These are phyloP conservation scores for Clitopilus passeckerianus DNA, from an alignment of 768 basidiomycete species.

Conservation along the genomic window DNA sequence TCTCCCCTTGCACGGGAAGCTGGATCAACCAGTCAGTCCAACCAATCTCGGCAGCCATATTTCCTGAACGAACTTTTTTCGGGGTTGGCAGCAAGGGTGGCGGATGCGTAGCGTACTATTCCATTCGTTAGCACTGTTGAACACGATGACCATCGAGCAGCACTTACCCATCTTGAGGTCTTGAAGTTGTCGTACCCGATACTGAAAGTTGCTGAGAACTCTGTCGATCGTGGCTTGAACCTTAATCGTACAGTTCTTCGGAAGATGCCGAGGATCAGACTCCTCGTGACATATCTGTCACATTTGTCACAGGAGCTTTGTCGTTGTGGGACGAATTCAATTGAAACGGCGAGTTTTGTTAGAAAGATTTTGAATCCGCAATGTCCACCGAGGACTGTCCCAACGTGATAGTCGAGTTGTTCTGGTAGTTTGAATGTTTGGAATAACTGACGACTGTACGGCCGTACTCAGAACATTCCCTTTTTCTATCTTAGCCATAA, in stretches of 20 bases:
- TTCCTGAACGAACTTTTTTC: constrained; percentile 75
- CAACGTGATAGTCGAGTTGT: background rate
- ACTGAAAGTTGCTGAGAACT: constrained; percentile 17
- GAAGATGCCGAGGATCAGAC: constrained; percentile 9
- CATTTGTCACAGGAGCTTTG: background rate
- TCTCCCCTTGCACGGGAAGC: constrained; percentile 92
- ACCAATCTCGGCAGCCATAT: background rate
- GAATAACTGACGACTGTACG: no score
- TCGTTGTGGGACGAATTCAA: no score
- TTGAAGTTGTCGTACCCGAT: constrained; percentile 45
- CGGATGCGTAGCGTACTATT: constrained; percentile 91
- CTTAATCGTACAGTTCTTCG: constrained; percentile 34
- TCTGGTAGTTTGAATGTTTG: no score
- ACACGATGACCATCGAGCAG: constrained; percentile 13
- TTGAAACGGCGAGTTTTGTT: no score
- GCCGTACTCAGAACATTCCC: no score
- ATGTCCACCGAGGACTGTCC: background rate
- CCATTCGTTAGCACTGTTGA: constrained; percentile 13
- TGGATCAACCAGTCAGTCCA: constrained; percentile 29
- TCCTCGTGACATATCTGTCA: background rate
- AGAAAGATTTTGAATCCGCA: no score
- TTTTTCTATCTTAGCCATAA: no score
- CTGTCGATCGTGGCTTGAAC: constrained; percentile 37
- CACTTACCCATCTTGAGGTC: constrained; percentile 64
- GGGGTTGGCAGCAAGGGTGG: constrained; percentile 82